Conservation (phyloP, 202 grass and related monocot genomes). For the Musa balbisiana region DNA sequence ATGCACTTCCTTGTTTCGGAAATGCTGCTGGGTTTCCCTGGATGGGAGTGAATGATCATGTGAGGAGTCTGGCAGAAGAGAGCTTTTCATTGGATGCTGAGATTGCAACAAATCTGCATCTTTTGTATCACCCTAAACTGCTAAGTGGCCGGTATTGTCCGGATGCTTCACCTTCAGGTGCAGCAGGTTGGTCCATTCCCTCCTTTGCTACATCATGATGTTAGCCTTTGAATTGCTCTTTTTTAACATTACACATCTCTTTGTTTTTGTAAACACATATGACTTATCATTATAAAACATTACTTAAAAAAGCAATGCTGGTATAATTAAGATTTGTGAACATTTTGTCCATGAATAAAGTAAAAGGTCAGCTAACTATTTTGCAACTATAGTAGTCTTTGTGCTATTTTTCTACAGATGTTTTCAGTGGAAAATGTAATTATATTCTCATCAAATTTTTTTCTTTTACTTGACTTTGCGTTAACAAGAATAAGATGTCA, state of each 20-base stretch:
- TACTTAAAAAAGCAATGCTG: neutral
- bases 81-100: slow-evolving; percentile 58
- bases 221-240: neutral
- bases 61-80: slow-evolving; percentile 60
- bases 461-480: neutral
- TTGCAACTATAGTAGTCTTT: neutral
- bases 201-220: neutral
- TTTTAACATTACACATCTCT: neutral
- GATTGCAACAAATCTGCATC: slow-evolving; percentile 63
- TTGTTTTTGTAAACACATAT: neutral
- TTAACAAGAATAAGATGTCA: neutral
- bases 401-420: neutral
- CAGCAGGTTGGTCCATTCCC: slow-evolving; percentile 53
- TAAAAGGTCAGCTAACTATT: neutral
- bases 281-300: neutral
- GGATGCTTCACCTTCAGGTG: slow-evolving; percentile 91
- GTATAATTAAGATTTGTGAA: neutral
- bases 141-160: slow-evolving; percentile 77
- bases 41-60: slow-evolving; percentile 54
- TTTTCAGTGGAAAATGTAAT: neutral
- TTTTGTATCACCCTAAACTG: slow-evolving; percentile 88
- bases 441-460: neutral
- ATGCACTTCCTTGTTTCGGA: slow-evolving; percentile 76
- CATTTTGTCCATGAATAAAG: neutral
- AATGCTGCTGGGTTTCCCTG: slow-evolving; percentile 86